Evolutionary conservation across 176 grass and related monocot species (phyloP).

Genomic region (Bolboschoenus planiculmis): DNA sequence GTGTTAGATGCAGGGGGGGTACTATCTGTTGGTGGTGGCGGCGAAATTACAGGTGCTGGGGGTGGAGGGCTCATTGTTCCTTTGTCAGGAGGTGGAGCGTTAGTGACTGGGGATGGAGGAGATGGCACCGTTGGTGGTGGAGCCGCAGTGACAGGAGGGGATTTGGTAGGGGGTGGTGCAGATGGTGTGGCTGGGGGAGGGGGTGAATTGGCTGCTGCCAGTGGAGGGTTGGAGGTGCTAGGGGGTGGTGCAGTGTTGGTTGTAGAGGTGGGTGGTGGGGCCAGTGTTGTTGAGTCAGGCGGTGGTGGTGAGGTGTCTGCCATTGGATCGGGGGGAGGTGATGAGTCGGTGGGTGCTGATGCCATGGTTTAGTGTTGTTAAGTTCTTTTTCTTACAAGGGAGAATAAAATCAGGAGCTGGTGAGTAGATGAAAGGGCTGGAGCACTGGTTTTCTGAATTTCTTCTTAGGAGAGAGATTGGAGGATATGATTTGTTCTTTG

Average conservation of each 20-base stretch:
- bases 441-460: background rate
- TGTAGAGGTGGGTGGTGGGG: background rate
- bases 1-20: constrained; percentile 5
- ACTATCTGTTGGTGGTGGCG: background rate
- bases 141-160: background rate
- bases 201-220: background rate
- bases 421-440: background rate
- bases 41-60: background rate
- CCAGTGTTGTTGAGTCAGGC: background rate
- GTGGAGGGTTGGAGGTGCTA: background rate
- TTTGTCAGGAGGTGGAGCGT: background rate
- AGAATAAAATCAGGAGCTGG: background rate
- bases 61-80: background rate
- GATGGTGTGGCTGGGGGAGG: background rate
- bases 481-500: background rate
- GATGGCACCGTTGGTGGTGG: background rate
- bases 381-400: background rate
- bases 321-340: background rate
- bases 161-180: background rate
- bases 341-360: background rate
- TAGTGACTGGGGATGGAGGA: background rate
- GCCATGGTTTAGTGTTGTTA: background rate
- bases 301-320: background rate
- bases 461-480: constrained; percentile 3
- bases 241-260: background rate